phyloP scores from a whole-genome alignment of 2,329 filamentous ascomycete species.

The Verticillium tricorpus region DNA sequence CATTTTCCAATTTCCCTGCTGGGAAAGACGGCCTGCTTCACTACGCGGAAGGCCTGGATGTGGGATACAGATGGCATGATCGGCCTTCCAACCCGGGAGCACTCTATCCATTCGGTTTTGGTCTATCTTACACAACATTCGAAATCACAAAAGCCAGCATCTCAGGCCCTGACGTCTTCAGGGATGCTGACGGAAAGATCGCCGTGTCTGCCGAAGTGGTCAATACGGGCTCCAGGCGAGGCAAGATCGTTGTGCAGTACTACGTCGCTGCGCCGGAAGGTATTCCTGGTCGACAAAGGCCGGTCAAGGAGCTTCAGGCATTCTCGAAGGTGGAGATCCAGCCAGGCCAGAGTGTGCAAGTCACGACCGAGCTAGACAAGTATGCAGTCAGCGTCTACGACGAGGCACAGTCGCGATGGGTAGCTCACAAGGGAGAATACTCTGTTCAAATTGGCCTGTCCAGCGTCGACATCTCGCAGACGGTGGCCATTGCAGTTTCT shows the following conservation, averaged over 20 bases:
- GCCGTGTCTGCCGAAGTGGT: not conserved
- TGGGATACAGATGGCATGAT: slow-evolving; percentile 3
- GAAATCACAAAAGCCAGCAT: not conserved
- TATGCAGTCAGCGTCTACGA: slow-evolving; percentile 3
- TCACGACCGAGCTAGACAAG: not conserved
- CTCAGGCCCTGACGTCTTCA: not conserved
- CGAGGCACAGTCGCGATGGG: not conserved
- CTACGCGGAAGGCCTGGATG: slow-evolving; percentile 15
- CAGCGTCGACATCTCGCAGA: not conserved
- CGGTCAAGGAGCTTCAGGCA: not conserved
- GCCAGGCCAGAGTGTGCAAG: not conserved
- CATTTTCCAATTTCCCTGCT: slow-evolving; percentile 11
- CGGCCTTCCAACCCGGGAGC: slow-evolving; percentile 5
- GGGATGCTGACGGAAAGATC: not conserved
- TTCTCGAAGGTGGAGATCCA: not conserved
- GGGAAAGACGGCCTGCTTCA: slow-evolving; percentile 10
- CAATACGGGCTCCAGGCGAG: slow-evolving; percentile 8
- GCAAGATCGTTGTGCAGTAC: slow-evolving; percentile 13
- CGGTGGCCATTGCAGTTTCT: not conserved
- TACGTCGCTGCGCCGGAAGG: slow-evolving; percentile 7
- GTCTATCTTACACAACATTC: slow-evolving; percentile 16
- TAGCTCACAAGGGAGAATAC: not conserved
- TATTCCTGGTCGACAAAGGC: not conserved
- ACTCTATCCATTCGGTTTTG: slow-evolving; percentile 15
- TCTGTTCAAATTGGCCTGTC: not conserved